These are phyloP conservation scores for Fraxinus angustifolia DNA, from an alignment of 305 asterid species.

Conservation along the genomic window DNA sequence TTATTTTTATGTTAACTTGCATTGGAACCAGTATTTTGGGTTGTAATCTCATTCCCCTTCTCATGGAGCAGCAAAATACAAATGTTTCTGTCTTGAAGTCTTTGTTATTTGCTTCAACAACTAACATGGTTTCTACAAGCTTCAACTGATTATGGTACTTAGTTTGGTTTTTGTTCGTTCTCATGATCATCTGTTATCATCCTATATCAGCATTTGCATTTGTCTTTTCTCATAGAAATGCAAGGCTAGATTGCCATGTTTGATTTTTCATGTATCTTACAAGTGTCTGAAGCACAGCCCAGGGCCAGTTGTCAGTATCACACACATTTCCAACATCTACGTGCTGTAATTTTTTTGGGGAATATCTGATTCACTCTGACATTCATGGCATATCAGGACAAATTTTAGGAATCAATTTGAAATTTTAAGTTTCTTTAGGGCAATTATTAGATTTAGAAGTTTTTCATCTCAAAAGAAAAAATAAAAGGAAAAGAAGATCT, in stretches of 20 bases:
- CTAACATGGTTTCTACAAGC: constrained; percentile 1
- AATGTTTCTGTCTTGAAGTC: neutral
- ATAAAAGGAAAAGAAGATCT: neutral
- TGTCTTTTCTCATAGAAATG: neutral
- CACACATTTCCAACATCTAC: neutral
- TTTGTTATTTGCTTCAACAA: neutral
- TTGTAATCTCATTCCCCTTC: constrained; percentile 7
- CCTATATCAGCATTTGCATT: neutral
- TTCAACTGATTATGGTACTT: neutral
- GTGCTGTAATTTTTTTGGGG: neutral
- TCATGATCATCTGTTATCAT: neutral
- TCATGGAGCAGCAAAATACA: neutral
- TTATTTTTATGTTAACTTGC: neutral
- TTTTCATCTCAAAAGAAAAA: neutral
- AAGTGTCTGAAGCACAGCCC: neutral
- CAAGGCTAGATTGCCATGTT: neutral
- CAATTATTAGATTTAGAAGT: neutral
- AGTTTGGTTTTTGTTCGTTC: neutral
- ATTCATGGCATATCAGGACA: neutral
- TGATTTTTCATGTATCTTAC: neutral
- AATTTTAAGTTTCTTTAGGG: neutral
- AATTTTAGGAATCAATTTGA: neutral
- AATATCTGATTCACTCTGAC: neutral
- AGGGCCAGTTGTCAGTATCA: neutral
- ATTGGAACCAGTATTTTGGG: neutral